phyloP scores from a whole-genome alignment of 805 yeast genomes.

The Metschnikowia sp. region DNA sequence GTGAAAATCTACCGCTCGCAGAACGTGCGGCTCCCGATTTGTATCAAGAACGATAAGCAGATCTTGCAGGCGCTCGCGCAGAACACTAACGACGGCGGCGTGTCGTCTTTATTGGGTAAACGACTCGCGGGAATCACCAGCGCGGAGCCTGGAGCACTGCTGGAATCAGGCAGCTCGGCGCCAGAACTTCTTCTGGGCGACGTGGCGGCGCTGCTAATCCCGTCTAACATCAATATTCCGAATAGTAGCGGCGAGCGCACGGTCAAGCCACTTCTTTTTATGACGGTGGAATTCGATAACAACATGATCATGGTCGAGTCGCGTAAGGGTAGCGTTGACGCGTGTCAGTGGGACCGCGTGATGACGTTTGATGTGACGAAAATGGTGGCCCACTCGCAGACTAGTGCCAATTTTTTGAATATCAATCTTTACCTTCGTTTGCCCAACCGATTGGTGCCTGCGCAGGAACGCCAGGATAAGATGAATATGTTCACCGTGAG shows the following conservation, averaged over 20 bases:
- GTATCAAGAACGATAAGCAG: conserved; percentile 60
- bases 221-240: conserved; percentile 52
- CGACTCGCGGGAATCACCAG: conserved; percentile 12
- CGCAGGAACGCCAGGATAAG: conserved; percentile 28
- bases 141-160: conserved; percentile 5
- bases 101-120: conserved; percentile 8
- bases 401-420: conserved; percentile 53
- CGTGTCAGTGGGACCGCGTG: conserved; percentile 83
- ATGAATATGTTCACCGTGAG: conserved; percentile 33
- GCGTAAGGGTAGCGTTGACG: conserved; percentile 70
- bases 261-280: conserved; percentile 68
- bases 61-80: conserved; percentile 63
- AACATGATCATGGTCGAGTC: conserved; percentile 89
- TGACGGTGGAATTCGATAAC: conserved; percentile 92
- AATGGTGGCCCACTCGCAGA: conserved; percentile 30
- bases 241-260: conserved; percentile 41
- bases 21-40: conserved; percentile 67
- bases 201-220: conserved; percentile 40
- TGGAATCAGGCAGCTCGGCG: conserved; percentile 11
- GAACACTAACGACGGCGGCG: conserved; percentile 38
- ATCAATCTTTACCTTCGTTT: conserved; percentile 77
- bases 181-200: conserved; percentile 28
- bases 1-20: conserved; percentile 73
- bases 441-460: conserved; percentile 59
- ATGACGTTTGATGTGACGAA: conserved; percentile 81